phyloP scores from a whole-genome alignment of 2,329 filamentous ascomycete genomes.

The Epichloe scottii region DNA sequence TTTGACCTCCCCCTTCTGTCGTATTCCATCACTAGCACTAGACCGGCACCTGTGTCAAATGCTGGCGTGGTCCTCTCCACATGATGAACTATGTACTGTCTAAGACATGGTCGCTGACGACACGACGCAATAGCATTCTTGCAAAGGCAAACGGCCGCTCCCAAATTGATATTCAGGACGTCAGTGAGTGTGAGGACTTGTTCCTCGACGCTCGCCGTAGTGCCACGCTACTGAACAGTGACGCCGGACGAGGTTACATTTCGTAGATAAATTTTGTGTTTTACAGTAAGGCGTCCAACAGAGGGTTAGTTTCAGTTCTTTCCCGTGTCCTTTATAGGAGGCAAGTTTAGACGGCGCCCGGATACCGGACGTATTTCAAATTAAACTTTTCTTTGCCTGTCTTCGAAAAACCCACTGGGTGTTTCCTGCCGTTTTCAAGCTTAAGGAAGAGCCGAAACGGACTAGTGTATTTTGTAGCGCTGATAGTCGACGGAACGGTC shows the following conservation, averaged over 20 bases:
- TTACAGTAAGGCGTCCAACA: background rate
- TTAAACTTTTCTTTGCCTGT: background rate
- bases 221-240: constrained; percentile 52
- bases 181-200: constrained; percentile 70
- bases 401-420: too few species aligned
- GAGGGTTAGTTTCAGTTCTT: background rate
- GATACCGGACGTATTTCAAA: background rate
- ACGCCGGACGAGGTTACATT: constrained; percentile 53
- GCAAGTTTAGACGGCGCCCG: background rate
- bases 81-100: constrained; percentile 6
- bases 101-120: constrained; percentile 22
- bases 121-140: constrained; percentile 52
- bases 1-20: background rate
- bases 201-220: constrained; percentile 75
- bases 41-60: background rate
- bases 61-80: background rate
- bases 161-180: constrained; percentile 66
- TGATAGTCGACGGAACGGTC: background rate
- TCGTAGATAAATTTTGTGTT: constrained; percentile 23
- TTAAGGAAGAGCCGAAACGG: background rate
- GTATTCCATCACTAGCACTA: background rate
- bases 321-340: background rate
- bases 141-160: constrained; percentile 69
- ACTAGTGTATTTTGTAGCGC: background rate
- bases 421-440: background rate